Evolutionary conservation across 2,329 filamentous ascomycete species (phyloP).

Genomic region (Coniochaeta prunicola): DNA sequence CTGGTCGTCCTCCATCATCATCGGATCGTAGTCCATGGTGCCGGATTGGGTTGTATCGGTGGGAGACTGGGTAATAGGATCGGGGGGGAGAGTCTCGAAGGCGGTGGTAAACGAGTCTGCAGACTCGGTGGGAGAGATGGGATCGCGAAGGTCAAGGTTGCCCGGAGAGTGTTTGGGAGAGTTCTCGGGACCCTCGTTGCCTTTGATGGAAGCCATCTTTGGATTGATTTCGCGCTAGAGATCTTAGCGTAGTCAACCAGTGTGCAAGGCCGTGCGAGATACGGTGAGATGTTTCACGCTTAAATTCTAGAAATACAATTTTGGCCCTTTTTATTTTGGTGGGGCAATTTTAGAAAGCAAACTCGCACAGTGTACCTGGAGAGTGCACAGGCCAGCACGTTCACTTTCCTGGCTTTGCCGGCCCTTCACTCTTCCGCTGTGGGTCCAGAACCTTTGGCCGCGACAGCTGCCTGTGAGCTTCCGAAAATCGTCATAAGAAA

Average conservation of each 20-base stretch:
- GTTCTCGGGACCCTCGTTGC: neutral
- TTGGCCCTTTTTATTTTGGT: neutral
- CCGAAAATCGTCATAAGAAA: conserved; percentile 1
- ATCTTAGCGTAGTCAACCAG: neutral
- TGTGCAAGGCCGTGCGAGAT: neutral
- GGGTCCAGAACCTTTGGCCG: neutral
- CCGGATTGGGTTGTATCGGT: neutral
- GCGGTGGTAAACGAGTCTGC: neutral
- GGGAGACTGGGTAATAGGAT: neutral
- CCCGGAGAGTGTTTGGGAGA: neutral
- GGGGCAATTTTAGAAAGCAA: neutral
- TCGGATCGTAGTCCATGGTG: conserved; percentile 46
- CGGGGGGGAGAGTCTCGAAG: neutral
- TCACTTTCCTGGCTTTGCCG: neutral
- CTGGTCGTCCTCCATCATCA: conserved; percentile 54
- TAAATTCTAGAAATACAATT: neutral
- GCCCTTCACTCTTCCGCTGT: neutral
- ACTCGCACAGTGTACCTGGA: neutral
- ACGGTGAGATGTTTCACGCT: neutral
- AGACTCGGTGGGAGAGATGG: neutral
- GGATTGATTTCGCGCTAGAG: neutral
- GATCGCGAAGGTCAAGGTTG: too few species aligned
- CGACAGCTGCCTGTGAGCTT: neutral
- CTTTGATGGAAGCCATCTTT: neutral
- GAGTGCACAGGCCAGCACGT: neutral